Conservation (phyloP, 257 asterid genomes). For the Lantana camara region DNA sequence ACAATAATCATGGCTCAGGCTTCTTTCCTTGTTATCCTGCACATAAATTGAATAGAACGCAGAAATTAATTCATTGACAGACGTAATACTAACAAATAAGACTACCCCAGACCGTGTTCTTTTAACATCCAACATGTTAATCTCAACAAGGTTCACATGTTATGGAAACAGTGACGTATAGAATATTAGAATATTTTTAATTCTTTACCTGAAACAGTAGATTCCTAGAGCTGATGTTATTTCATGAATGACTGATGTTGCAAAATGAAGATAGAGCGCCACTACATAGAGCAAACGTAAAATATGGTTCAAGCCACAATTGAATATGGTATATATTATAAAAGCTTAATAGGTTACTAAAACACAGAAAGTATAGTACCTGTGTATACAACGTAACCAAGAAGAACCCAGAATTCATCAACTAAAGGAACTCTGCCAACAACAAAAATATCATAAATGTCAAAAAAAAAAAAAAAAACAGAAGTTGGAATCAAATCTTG, state of each 20-base stretch:
- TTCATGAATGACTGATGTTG: constrained; percentile 83
- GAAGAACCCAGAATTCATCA: constrained; percentile 82
- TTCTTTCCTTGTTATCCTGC: constrained; percentile 83
- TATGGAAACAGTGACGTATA: too few relatives aligned
- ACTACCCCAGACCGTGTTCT: not conserved
- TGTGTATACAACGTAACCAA: constrained; percentile 68
- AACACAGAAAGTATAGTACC: constrained; percentile 38
- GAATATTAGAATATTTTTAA: too few relatives aligned
- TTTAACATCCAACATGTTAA: not conserved
- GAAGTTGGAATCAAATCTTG: not conserved
- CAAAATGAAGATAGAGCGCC: constrained; percentile 73
- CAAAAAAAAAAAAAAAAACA: not conserved
- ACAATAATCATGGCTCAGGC: constrained; percentile 44
- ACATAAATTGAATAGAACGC: constrained; percentile 15
- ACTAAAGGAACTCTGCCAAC: constrained; percentile 82
- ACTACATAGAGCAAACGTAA: constrained; percentile 40
- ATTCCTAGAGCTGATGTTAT: constrained; percentile 85
- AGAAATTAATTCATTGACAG: not conserved
- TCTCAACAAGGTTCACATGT: too few relatives aligned
- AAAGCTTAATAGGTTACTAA: not conserved
- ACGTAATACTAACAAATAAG: not conserved
- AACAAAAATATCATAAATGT: constrained; percentile 11
- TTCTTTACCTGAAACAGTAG: constrained; percentile 78
- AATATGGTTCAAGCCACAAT: constrained; percentile 3
- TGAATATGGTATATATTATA: too few relatives aligned